Base-by-base conservation (phyloP, 1,284 basidiomycete species). In the Blastosporella zonata region DNA sequence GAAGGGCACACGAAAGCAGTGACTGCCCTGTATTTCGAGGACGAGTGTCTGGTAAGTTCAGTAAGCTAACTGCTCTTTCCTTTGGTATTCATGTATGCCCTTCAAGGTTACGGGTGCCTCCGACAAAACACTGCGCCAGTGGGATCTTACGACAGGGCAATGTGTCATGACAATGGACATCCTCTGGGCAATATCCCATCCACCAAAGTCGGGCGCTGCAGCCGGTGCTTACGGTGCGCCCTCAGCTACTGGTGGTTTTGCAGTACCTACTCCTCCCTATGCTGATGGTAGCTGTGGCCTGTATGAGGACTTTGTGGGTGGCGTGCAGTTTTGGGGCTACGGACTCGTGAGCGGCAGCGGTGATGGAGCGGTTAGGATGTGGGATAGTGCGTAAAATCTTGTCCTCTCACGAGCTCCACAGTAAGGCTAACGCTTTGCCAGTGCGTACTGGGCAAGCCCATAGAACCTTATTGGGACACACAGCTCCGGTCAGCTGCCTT, bases 121-220 rank as follows among this genome's bases (percentile, higher is more conserved):
- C 2, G 97, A 99, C 74, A 97, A 98, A 73, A 99, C 97, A 1
- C 79, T 99, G 50, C 87, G 96, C 2, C 95, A 99, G 67, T 99
- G 97, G 97, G 96, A 99, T 65, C 81, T 99, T 48, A 83, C 84
- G 33, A 98, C 96, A 0, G 96, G 96, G 3, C 96, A 99, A 74
- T 98, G 96, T 66, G 87, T 99, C 43, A 86, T 97, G 74, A 97
- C 96, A 9, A 99, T 99, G 97, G 97, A 99, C 69, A 97, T 99
- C 53, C 82, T 99, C 15, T 99, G 97, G 97, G 96, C 96, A 2
- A 97, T 99, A 59, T 93, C 93, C 13, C 96, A 99, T 70, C 87
- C 93, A 1, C 78, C 86, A 7, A 68, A 77, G n/a, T 65, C 75
- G 1, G 67, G 71, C 21, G 65, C 62, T 29, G 65, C 67, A 47